Evolutionary conservation across 2,329 filamentous ascomycete genomes (phyloP).

Genomic region (Fusarium heterosporum): DNA sequence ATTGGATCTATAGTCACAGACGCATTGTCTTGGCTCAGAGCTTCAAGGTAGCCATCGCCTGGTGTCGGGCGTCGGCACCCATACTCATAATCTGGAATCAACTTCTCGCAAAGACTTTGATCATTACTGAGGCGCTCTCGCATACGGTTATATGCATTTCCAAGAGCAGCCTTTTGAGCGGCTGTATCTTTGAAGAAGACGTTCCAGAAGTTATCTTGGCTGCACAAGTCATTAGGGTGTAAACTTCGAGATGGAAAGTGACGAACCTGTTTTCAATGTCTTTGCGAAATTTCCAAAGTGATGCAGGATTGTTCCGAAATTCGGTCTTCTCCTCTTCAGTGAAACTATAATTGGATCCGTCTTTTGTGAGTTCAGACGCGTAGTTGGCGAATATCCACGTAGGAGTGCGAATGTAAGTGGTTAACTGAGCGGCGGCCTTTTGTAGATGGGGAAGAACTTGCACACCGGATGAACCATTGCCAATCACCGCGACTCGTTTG

Average conservation of each 20-base stretch:
- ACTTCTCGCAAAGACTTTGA: slow-evolving; percentile 17
- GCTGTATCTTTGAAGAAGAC: slow-evolving; percentile 5
- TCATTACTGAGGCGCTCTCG: slow-evolving; percentile 12
- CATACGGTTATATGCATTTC: slow-evolving; percentile 18
- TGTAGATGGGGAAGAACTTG: too few relatives aligned
- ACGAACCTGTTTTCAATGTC: background rate
- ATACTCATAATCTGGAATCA: slow-evolving; percentile 36
- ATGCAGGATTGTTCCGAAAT: background rate
- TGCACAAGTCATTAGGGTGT: background rate
- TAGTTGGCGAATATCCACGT: slow-evolving; percentile 7
- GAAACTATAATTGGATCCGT: background rate
- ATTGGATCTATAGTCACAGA: slow-evolving; percentile 10
- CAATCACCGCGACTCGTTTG: slow-evolving; percentile 63
- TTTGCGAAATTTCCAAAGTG: background rate
- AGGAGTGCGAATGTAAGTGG: too few relatives aligned
- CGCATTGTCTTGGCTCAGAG: slow-evolving; percentile 28
- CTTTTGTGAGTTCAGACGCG: background rate
- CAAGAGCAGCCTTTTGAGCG: background rate
- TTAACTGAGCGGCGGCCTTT: too few relatives aligned
- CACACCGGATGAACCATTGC: slow-evolving; percentile 63
- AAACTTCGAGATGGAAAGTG: background rate
- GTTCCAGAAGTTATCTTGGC: background rate
- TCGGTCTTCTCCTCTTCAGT: background rate
- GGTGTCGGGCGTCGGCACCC: slow-evolving; percentile 44
- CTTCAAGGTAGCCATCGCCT: slow-evolving; percentile 45